Base-by-base conservation (phyloP, 75 land plant genomes). In the Cunninghamia lanceolata region DNA sequence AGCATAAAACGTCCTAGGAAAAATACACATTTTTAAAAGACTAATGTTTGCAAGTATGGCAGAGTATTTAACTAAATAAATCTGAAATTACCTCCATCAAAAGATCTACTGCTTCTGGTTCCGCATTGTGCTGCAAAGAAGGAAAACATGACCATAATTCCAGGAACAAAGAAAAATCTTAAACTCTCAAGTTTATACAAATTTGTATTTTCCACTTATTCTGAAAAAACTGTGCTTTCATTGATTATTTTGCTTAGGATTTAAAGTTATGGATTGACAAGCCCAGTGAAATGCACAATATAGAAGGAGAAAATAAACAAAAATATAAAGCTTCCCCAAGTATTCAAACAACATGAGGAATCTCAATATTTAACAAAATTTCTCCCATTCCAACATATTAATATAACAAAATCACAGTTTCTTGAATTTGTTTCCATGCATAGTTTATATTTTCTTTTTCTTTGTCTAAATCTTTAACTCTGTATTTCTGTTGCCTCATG, bases 61-160 rank as follows among this genome's bases (percentile, higher is more conserved):
- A 17, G 9, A 21, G 16, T 83, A 77, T 13, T n/a, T 28, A 45
- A 80, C 47, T 38, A 45, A 45, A 42, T n/a, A 43, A 43, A 14
- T 43, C 46, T 45, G 52, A 45, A 21, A 80, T 30, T 89, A 98
- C 99, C 97, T 98, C 99, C 95, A 96, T 96, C 40, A 98, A 84
- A 86, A 98, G 96, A 91, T 98, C 99, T 54, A 98, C 99, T 84
- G 99, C 99, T 88, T 98, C 99, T 36, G 99, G 99, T 88, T 98
- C 99, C 81, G 99, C 99, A 91, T 98, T 98, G 87, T 98, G 99
- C 99, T 98, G 94, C 85, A 91, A 35, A 19, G 52, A 30, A 82
- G 53, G 84, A 75, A 87, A 71, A 32, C 7, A 34, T 45, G 15
- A 30, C 19, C 56, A 85, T 9, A 30, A 32, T 34, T 45, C 1